Evolutionary conservation across 805 yeast genomes (phyloP).

Genomic region (Myxozyma sirexii): DNA sequence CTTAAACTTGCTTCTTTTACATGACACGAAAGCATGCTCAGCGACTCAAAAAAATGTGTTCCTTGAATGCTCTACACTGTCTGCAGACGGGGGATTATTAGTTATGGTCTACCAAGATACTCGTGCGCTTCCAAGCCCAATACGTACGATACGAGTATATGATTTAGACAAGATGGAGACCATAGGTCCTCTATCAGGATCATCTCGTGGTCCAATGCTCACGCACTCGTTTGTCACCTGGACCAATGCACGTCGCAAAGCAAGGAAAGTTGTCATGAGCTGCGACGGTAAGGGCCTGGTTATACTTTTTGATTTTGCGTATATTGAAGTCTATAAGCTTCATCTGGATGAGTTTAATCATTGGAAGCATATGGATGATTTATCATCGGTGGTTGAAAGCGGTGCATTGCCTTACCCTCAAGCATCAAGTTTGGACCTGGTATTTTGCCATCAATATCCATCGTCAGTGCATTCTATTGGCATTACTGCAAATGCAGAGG

Average conservation of each 20-base stretch:
- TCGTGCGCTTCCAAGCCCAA: conserved; percentile 17
- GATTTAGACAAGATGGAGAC: background rate
- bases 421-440: conserved; percentile 9
- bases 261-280: conserved; percentile 16
- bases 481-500: conserved; percentile 26
- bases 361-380: no score
- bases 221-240: conserved; percentile 5
- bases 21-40: background rate
- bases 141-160: conserved; percentile 24
- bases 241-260: conserved; percentile 13
- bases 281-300: conserved; percentile 25
- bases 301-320: conserved; percentile 27
- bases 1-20: conserved; percentile 4
- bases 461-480: conserved; percentile 33
- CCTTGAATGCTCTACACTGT: conserved; percentile 21
- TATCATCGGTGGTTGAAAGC: no score
- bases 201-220: no score
- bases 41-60: background rate
- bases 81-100: conserved; percentile 27
- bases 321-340: conserved; percentile 28
- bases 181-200: no score
- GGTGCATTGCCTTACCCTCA: no score
- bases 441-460: conserved; percentile 32
- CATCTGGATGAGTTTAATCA: conserved; percentile 4
- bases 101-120: conserved; percentile 14